Conservation (phyloP, 2,329 filamentous ascomycete species). For the Chrysosphaeria jannelii region DNA sequence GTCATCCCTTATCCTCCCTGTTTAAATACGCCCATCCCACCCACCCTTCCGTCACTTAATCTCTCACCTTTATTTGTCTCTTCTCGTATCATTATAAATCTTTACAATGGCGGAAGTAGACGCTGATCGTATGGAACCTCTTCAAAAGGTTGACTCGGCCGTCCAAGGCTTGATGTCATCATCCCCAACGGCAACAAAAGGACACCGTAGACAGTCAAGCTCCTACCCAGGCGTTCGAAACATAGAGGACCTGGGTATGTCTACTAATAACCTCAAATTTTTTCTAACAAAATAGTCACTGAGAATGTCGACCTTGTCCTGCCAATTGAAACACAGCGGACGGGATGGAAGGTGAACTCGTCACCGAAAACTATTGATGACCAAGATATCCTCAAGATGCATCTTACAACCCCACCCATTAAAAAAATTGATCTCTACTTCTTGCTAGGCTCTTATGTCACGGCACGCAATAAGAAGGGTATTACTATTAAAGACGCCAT, state of each 20-base stretch:
- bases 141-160: constrained; percentile 81
- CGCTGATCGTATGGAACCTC: too few species aligned
- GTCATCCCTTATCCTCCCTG: too few species aligned
- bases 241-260: constrained; percentile 59
- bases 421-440: constrained; percentile 90
- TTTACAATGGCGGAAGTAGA: neutral
- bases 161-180: constrained; percentile 47
- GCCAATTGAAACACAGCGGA: constrained; percentile 56
- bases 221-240: constrained; percentile 40
- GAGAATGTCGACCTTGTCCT: constrained; percentile 42
- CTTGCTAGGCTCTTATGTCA: constrained; percentile 62
- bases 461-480: constrained; percentile 70
- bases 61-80: neutral
- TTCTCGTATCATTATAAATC: neutral
- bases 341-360: constrained; percentile 87
- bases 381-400: constrained; percentile 53
- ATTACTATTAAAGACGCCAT: constrained; percentile 93
- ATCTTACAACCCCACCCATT: constrained; percentile 51
- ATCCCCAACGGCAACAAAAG: constrained; percentile 20
- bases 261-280: too few species aligned
- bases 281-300: constrained; percentile 14
- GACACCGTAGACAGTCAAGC: constrained; percentile 33
- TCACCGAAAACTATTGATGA: constrained; percentile 55
- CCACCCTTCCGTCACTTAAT: too few species aligned
- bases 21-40: too few species aligned